These are phyloP conservation scores for Malassezia pachydermatis DNA, from an alignment of 1,284 basidiomycete species.

Conservation along the genomic window DNA sequence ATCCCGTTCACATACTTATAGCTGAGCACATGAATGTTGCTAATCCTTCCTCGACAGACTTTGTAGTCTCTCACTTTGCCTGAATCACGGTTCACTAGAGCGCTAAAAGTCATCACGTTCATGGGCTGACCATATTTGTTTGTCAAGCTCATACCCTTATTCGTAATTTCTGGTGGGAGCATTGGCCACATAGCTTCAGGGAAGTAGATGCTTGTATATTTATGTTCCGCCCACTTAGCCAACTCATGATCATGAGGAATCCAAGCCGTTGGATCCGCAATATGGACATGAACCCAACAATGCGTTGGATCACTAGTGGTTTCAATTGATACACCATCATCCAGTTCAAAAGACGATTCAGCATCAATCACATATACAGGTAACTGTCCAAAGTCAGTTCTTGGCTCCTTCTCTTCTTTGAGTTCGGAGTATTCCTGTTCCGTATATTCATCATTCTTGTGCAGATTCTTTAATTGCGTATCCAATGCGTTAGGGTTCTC, in stretches of 20 bases:
- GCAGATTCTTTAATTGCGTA: conserved; percentile 18
- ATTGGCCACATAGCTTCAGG: conserved; percentile 31
- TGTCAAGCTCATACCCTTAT: conserved; percentile 7
- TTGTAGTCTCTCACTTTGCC: conserved; percentile 64
- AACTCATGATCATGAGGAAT: conserved; percentile 63
- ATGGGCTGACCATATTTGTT: neutral
- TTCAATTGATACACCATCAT: conserved; percentile 77
- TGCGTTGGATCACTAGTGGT: conserved; percentile 42
- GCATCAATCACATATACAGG: conserved; percentile 87
- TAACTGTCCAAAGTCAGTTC: conserved; percentile 57
- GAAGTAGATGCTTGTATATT: conserved; percentile 33
- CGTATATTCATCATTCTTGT: conserved; percentile 1
- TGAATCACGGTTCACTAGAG: conserved; percentile 55
- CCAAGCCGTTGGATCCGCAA: conserved; percentile 80
- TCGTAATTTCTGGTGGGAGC: conserved; percentile 54
- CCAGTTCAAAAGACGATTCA: conserved; percentile 68
- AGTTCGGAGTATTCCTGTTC: neutral
- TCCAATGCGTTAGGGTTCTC: conserved; percentile 28
- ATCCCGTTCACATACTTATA: conserved; percentile 59
- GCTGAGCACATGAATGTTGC: conserved; percentile 59
- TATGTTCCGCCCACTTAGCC: conserved; percentile 23
- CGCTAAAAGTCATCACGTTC: conserved; percentile 67
- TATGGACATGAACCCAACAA: conserved; percentile 78
- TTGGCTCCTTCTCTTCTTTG: neutral
- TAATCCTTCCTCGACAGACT: conserved; percentile 63